Base-by-base conservation (phyloP, 257 asterid species). In the Gynochthodes officinalis region DNA sequence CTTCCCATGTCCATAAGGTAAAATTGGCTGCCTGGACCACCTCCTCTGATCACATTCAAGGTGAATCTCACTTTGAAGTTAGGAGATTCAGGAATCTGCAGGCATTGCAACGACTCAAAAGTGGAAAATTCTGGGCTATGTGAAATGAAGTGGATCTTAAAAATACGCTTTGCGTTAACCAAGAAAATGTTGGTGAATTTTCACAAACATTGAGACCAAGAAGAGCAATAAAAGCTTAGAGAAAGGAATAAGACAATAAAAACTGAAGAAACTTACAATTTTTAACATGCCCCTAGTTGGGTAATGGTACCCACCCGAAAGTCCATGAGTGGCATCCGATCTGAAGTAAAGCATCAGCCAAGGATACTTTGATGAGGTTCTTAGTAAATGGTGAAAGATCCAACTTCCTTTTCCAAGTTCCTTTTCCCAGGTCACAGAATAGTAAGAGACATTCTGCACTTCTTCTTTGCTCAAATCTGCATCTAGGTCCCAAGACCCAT, bases 291-390 rank as follows among this genome's bases (percentile, higher is more conserved):
- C 98, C 68, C 98, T 82, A 2, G 94, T 86, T 71, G 87, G 80
- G 79, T 88, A 90, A 69, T 92, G 96, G 78, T 90, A 92, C 43
- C 98, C 98, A 54, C 97, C 96, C 19, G 96, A 91, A 61, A 86
- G 83, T 39, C 96, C 96, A 21, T 64, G 65, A 0, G 95, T 86
- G 73, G 96, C 86, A 68, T 89, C 98, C 59, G 98, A 84, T 77
- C 97, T 82, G 1, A 92, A 74, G 77, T 92, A 92, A 74, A 92
- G 96, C 98, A 92, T 92, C 77, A 92, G 77, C 96, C 98, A 89
- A 7, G 98, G 96, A 59, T 92, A 89, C 84, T 88, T 90, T 25
- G 60, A 33, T 4, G 96, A 89, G n/a, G 94, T 87, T 74, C 83
- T 88, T 69, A 92, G 48, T 21, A 87, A 77, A 77, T 92, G 89